Evolutionary conservation across 352 stramenopile species (phyloP), one percentile per base, ranked within the genome.

Genomic region (Phytophthora gonapodyides): DNA sequence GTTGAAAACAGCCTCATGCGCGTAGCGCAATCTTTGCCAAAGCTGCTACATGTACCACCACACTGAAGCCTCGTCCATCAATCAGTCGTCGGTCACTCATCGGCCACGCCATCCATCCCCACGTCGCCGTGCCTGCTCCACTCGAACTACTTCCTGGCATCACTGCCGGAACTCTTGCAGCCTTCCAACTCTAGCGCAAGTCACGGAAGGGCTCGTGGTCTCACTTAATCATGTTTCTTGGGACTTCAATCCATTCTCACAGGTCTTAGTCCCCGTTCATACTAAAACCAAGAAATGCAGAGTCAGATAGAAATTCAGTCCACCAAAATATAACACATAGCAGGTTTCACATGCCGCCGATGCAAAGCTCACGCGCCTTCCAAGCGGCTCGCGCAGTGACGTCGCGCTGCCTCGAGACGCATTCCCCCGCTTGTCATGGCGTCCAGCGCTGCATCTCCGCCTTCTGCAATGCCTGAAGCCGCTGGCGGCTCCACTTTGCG

Each of bases 331-430:
- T 30, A 15, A n/a, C n/a, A 41, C 16, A 31, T 31, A 7, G 50
- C 50, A 57, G 27, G 27, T 8, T 31, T 31, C 27, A 31, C 27
- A 31, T 31, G 27, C 27, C 6, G 27, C 27, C 27, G 27, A 31
- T 31, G 50, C 38, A 57, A 57, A 57, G 50, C 50, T 57, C 50
- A 57, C 50, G 50, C 50, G 16, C 15, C 35, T 17, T 33, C 2
- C 8, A 57, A 35, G 43, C 43, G 47, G 47, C 47, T 55, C 48
- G 21, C n/a, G 45, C 45, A 27, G 27, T 31, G 27, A 31, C n/a
- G 45, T 30, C 35, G 45, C n/a, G 45, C 24, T n/a, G 45, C 45
- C 43, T 15, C 12, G 19, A 38, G 44, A 21, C 37, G 37, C 35
- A 31, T 17, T 48, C 27, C 36, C 36, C 12, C 38, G n/a, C 17